Evolutionary conservation across 345 rosid species (phyloP), one percentile per base, ranked within the genome.

Genomic region (Geranium rotundifolium): DNA sequence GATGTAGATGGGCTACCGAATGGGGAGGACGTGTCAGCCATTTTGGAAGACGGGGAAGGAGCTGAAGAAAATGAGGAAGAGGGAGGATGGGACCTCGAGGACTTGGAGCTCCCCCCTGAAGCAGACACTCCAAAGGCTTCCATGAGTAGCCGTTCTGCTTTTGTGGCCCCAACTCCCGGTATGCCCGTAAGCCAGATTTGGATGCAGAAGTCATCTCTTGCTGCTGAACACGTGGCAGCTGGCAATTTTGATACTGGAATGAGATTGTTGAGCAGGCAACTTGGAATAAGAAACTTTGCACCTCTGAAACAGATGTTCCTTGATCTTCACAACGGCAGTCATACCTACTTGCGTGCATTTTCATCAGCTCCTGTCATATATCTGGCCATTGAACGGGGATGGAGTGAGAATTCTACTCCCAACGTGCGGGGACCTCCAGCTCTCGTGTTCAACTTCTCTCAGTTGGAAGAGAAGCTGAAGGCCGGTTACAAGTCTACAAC

Each of bases 181-280:
- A 87, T 84, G 93, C 95, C 97, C 0, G 85, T 89, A 10, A 89
- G 77, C 77, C 95, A 92, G 70, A 84, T 89, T 30, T 91, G 98
- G 96, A 84, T 63, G 62, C 96, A 91, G 71, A 77, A 76, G 62
- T 91, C 98, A 3, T 89, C 95, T 59, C 84, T 89, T 65, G 96
- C 98, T 46, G 96, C 95, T 54, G 95, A 91, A 63, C 98, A 91
- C n/a, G 95, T 85, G 0, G 91, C 95, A 17, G 96, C 95, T 15
- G 98, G 98, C 61, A 86, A 83, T 76, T 89, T 89, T 29, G 96
- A 89, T 69, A 87, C 95, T 23, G 95, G 96, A 59, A 89, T 87
- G 98, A 83, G 93, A 62, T 67, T 92, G 77, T 88, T 92, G 59
- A 80, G 70, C 76, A 79, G 98, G 77, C 98, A 92, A 69, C 96